A percentile compares a stretch with the other conserved stretches of the same genome.
Evolutionary conservation across 2,329 filamentous ascomycete species (phyloP).

Genomic region (Neonectria hederae): DNA sequence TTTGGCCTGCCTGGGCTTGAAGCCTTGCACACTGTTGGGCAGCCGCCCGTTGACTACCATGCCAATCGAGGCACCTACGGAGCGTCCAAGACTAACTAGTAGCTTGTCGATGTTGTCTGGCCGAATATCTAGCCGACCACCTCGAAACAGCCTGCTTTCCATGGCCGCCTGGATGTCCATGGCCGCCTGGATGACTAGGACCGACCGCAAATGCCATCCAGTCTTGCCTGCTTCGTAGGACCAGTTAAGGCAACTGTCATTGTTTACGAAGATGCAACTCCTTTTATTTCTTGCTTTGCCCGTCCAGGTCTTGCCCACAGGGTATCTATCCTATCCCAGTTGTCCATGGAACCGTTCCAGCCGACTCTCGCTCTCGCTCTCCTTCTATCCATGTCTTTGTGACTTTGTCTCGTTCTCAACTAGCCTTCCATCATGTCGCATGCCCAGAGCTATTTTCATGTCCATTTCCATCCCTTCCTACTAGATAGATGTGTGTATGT

Average conservation of each 20-base stretch:
- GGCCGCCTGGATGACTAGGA: neutral
- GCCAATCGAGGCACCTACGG: neutral
- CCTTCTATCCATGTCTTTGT: neutral
- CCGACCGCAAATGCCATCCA: neutral
- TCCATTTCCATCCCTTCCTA: neutral
- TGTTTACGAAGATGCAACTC: conserved; percentile 31
- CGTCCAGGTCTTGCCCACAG: conserved; percentile 26
- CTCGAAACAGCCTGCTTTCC: conserved; percentile 2
- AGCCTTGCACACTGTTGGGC: conserved; percentile 9
- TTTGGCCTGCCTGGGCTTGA: conserved; percentile 6
- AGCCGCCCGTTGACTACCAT: neutral
- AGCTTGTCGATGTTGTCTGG: conserved; percentile 6
- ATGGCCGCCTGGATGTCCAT: too few relatives aligned
- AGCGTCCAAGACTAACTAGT: neutral
- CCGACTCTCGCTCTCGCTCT: conserved; percentile 1
- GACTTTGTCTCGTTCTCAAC: neutral
- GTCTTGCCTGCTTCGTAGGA: neutral
- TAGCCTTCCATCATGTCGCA: neutral
- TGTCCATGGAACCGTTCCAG: conserved; percentile 22
- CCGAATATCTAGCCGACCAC: neutral
- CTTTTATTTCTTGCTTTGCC: conserved; percentile 25
- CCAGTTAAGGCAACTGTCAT: conserved; percentile 18
- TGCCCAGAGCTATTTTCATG: neutral
- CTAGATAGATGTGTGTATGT: conserved; percentile 3
- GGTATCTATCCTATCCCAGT: conserved; percentile 34